Conservation (phyloP, 352 stramenopile species). For the Pythium myriotylum region DNA sequence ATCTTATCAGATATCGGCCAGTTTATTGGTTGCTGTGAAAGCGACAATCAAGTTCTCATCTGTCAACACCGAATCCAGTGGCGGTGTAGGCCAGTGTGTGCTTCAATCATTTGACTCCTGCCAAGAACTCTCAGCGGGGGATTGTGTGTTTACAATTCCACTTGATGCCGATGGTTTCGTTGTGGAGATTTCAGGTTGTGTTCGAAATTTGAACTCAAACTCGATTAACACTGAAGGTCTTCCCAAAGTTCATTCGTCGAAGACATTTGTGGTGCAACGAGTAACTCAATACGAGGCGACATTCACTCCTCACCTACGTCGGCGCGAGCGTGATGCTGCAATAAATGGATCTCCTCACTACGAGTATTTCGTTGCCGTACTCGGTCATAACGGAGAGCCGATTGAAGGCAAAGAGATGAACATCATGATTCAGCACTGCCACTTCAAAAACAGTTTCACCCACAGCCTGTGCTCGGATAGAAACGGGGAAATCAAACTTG, state of each 20-base stretch:
- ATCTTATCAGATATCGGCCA: background rate
- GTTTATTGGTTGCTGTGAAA: conserved; percentile 26
- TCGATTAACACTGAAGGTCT: background rate
- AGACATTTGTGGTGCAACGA: conserved; percentile 43
- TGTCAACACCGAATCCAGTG: no score
- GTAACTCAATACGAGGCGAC: conserved; percentile 37
- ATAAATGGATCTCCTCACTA: background rate
- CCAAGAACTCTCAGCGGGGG: background rate
- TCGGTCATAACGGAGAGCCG: conserved; percentile 58
- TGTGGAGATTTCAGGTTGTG: conserved; percentile 28
- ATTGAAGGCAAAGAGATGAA: conserved; percentile 31
- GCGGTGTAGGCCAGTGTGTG: no score
- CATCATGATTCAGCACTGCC: conserved; percentile 33
- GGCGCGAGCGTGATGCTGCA: background rate
- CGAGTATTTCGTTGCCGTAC: conserved; percentile 38
- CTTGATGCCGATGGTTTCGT: conserved; percentile 18
- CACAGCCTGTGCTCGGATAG: conserved; percentile 33
- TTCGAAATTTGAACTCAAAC: background rate
- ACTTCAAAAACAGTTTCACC: conserved; percentile 25
- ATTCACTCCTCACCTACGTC: conserved; percentile 39
- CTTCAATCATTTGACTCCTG: no score
- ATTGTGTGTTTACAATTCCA: conserved; percentile 8
- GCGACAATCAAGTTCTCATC: no score
- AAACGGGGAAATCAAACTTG: conserved; percentile 44
- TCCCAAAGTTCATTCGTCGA: conserved; percentile 6